These are phyloP conservation scores for Trifolium dubium DNA, from an alignment of 306 rosid species.

Conservation along the genomic window DNA sequence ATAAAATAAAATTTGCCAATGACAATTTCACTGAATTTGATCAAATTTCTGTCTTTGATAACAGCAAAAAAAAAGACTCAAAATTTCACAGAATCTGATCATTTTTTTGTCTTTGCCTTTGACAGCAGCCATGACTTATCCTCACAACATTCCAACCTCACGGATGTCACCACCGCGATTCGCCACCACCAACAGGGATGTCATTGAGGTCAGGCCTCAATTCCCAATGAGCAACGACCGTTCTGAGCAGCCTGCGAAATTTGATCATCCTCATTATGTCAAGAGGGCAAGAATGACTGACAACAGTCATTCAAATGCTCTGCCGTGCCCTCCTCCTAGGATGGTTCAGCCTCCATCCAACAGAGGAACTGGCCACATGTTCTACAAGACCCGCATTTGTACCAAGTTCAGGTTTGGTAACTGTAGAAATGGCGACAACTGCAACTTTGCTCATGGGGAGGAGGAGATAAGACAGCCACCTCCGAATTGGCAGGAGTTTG, in stretches of 20 bases:
- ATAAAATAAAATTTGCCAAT: too few relatives aligned
- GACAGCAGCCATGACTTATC: conserved; percentile 53
- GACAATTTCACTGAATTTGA: too few relatives aligned
- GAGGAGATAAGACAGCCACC: conserved; percentile 92
- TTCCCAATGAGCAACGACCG: conserved; percentile 50
- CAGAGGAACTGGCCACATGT: conserved; percentile 66
- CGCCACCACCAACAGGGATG: conserved; percentile 52
- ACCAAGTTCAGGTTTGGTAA: conserved; percentile 67
- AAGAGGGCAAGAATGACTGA: conserved; percentile 69
- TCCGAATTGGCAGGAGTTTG: conserved; percentile 92
- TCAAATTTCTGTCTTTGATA: too few relatives aligned
- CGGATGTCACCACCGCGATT: conserved; percentile 52
- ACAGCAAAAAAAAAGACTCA: neutral
- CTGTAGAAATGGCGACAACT: conserved; percentile 83
- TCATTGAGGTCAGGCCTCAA: conserved; percentile 64
- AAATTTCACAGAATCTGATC: conserved; percentile 27
- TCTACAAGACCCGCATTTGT: conserved; percentile 91
- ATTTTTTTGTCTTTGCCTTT: neutral
- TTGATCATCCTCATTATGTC: conserved; percentile 48
- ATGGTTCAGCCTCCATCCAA: conserved; percentile 47
- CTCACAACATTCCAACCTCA: conserved; percentile 54
- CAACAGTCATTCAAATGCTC: conserved; percentile 25
- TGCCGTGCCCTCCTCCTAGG: conserved; percentile 29
- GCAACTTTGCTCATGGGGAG: conserved; percentile 93
- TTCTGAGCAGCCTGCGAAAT: conserved; percentile 47